A percentile compares a stretch with the other conserved stretches of the same genome.
These are phyloP conservation scores for Jatropha curcas DNA, from an alignment of 345 rosid genomes.

Conservation along the genomic window DNA sequence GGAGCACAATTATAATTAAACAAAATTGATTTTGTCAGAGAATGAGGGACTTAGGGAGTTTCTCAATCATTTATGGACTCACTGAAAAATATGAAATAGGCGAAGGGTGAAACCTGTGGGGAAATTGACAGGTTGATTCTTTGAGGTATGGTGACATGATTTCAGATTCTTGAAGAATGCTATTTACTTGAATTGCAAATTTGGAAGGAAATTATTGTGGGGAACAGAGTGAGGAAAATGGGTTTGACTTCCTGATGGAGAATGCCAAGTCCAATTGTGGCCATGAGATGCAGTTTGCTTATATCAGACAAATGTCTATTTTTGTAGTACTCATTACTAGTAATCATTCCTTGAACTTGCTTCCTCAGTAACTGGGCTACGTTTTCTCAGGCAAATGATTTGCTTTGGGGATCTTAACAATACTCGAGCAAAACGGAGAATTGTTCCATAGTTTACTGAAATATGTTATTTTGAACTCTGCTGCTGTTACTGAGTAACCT, in stretches of 20 bases:
- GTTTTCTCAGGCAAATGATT: not conserved
- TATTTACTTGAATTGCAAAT: not conserved
- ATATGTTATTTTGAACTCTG: not conserved
- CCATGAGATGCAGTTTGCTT: not conserved
- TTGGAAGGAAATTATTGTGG: not conserved
- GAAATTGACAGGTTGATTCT: not conserved
- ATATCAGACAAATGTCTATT: not conserved
- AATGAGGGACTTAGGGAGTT: not conserved
- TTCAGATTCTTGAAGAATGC: not conserved
- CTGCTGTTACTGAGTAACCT: not conserved
- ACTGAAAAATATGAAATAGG: not conserved
- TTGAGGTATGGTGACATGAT: not conserved
- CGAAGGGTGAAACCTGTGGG: not conserved
- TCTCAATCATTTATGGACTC: not conserved
- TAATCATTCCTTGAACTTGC: not conserved
- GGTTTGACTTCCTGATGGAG: not conserved
- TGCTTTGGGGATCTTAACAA: not conserved
- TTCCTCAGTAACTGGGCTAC: not conserved
- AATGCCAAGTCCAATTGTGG: not conserved
- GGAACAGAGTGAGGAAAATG: not conserved
- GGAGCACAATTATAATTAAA: too few species aligned
- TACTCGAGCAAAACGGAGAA: not conserved
- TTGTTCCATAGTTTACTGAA: not conserved
- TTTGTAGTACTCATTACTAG: not conserved
- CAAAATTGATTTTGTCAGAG: not conserved